Percentiles rank a stretch among this genome's conserved stretches.
These are phyloP conservation scores for Colletotrichum magnum DNA, from an alignment of 2,329 filamentous ascomycete species.

Conservation along the genomic window DNA sequence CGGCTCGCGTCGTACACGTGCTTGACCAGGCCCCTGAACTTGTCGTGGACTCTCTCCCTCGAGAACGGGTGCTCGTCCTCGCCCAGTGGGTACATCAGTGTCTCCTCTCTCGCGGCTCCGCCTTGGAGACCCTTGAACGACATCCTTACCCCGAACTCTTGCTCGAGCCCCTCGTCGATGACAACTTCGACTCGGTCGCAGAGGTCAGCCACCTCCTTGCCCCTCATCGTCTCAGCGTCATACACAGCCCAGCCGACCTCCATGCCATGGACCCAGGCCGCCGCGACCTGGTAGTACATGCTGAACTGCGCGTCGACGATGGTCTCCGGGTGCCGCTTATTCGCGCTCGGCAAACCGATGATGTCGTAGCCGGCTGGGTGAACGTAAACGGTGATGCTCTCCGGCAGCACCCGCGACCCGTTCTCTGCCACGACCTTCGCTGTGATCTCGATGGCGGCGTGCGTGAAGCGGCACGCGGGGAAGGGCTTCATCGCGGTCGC, in stretches of 20 bases:
- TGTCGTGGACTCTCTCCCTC: conserved; percentile 42
- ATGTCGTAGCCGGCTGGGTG: conserved; percentile 43
- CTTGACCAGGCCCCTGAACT: conserved; percentile 44
- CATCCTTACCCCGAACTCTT: conserved; percentile 13
- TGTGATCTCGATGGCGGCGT: conserved; percentile 47
- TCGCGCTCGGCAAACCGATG: conserved; percentile 43
- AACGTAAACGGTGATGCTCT: conserved; percentile 42
- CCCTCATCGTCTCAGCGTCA: conserved; percentile 43
- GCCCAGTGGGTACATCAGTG: conserved; percentile 42
- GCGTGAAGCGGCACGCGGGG: conserved; percentile 47
- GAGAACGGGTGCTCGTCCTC: conserved; percentile 44
- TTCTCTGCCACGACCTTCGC: conserved; percentile 37
- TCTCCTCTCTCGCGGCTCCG: conserved; percentile 38
- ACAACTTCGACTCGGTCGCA: conserved; percentile 43
- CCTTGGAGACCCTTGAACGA: conserved; percentile 40
- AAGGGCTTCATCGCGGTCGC: conserved; percentile 45
- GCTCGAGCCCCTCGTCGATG: conserved; percentile 33
- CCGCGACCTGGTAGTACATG: conserved; percentile 48
- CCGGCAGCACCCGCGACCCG: conserved; percentile 30
- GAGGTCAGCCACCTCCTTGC: conserved; percentile 40
- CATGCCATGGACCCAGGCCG: conserved; percentile 45
- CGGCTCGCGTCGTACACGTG: conserved; percentile 32
- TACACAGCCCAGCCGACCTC: conserved; percentile 46
- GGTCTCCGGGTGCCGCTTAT: conserved; percentile 45
- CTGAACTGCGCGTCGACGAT: conserved; percentile 49